Evolutionary conservation across 495 filamentous ascomycete genomes (phyloP).

Genomic region (Hypoxylon rickii): DNA sequence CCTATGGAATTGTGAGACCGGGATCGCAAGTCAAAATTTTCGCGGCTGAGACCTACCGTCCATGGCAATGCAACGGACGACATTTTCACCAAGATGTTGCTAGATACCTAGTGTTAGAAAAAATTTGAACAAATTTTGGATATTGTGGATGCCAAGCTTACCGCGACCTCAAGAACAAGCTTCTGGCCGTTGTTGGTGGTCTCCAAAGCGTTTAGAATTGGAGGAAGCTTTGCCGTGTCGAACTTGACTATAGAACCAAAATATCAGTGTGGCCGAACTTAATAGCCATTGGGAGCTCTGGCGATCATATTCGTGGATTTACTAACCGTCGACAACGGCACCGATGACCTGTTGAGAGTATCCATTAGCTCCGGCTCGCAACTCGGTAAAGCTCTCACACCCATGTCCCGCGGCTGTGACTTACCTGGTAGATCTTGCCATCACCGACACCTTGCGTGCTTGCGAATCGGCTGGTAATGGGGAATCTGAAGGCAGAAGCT

Average conservation of each 20-base stretch:
- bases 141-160: slow-evolving; percentile 58
- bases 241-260: slow-evolving; percentile 69
- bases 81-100: slow-evolving; percentile 99
- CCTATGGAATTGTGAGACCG: slow-evolving; percentile 58
- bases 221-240: slow-evolving; percentile 88
- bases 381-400: slow-evolving; percentile 52
- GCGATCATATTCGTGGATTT: slow-evolving; percentile 4
- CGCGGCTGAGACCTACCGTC: slow-evolving; percentile 73
- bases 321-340: slow-evolving; percentile 77
- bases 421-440: slow-evolving; percentile 85
- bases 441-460: slow-evolving; percentile 65
- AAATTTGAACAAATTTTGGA: slow-evolving; percentile 43
- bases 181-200: slow-evolving; percentile 91
- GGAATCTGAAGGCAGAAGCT: slow-evolving; percentile 64
- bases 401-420: slow-evolving; percentile 45
- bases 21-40: slow-evolving; percentile 14
- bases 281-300: neutral
- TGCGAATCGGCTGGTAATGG: slow-evolving; percentile 67
- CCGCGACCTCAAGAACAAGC: slow-evolving; percentile 94
- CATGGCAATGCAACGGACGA: slow-evolving; percentile 99
- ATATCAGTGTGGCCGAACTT: slow-evolving; percentile 11
- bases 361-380: slow-evolving; percentile 62
- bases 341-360: slow-evolving; percentile 64
- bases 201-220: slow-evolving; percentile 96
- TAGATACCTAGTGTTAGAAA: too few species aligned